Conservation (phyloP, 306 rosid genomes). For the Vicia villosa region DNA sequence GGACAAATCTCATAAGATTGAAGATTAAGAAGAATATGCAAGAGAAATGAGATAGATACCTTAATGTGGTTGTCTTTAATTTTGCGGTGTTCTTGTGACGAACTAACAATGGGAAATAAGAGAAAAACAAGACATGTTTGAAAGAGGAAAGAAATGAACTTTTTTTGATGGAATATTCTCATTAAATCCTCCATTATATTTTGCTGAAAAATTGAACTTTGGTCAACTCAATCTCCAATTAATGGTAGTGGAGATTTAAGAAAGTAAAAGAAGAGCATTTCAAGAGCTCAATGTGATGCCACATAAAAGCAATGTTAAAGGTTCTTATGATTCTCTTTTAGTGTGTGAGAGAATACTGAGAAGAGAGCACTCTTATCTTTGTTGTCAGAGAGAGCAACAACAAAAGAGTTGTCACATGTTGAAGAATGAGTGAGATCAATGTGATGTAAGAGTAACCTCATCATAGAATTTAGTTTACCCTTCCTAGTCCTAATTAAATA, state of each 20-base stretch:
- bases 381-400: slow-evolving; percentile 16
- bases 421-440: slow-evolving; percentile 22
- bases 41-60: slow-evolving; percentile 44
- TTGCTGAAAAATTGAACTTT: neutral
- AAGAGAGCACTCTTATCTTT: slow-evolving; percentile 31
- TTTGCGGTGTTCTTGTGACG: slow-evolving; percentile 54
- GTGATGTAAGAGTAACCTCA: slow-evolving; percentile 32
- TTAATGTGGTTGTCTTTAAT: slow-evolving; percentile 43
- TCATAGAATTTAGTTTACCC: neutral
- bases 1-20: neutral
- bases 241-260: slow-evolving; percentile 20
- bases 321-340: slow-evolving; percentile 12
- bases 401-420: slow-evolving; percentile 28
- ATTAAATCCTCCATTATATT: slow-evolving; percentile 35
- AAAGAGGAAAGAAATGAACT: slow-evolving; percentile 46
- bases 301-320: neutral
- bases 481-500: neutral
- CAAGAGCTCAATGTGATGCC: slow-evolving; percentile 5
- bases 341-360: slow-evolving; percentile 25
- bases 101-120: slow-evolving; percentile 39
- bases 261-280: neutral
- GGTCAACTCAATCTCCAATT: slow-evolving; percentile 30
- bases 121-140: slow-evolving; percentile 46
- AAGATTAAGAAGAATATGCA: neutral
- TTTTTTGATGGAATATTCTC: slow-evolving; percentile 42